These are phyloP conservation scores for Circinella umbellata DNA, from an alignment of 371 early-diverging fungal species.

Conservation along the genomic window DNA sequence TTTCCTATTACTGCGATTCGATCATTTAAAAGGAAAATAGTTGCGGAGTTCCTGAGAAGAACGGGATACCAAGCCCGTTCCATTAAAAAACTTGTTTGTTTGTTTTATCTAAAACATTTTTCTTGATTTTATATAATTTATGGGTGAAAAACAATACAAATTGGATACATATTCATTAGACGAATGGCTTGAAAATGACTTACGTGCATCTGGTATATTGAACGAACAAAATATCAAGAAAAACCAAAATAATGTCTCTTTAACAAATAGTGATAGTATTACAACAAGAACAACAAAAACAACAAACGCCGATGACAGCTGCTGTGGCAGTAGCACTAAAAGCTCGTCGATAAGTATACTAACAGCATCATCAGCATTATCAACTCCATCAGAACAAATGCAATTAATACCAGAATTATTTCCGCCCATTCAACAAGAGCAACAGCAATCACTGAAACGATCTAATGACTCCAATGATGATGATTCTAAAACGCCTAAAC, in stretches of 20 bases:
- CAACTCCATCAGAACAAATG: no score
- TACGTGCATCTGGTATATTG: slow-evolving; percentile 31
- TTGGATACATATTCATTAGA: slow-evolving; percentile 26
- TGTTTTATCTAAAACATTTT: neutral
- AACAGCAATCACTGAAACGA: neutral
- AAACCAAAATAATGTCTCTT: neutral
- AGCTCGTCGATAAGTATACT: neutral
- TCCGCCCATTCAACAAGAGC: no score
- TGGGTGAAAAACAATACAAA: neutral
- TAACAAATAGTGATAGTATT: no score
- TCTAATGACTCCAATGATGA: slow-evolving; percentile 29
- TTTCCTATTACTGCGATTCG: slow-evolving; percentile 2
- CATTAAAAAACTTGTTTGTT: neutral
- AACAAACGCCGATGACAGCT: no score
- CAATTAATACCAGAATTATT: no score
- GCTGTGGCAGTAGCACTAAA: neutral
- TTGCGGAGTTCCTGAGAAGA: neutral
- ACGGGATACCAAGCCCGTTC: neutral
- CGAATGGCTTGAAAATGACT: slow-evolving; percentile 42
- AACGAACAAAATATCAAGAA: neutral
- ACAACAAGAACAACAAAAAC: no score
- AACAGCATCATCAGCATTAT: neutral
- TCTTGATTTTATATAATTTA: neutral
- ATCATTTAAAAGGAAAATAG: neutral
- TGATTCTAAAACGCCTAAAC: slow-evolving; percentile 74